Evolutionary conservation across 768 basidiomycete genomes (phyloP).

Genomic region (Termitomyces sp.): DNA sequence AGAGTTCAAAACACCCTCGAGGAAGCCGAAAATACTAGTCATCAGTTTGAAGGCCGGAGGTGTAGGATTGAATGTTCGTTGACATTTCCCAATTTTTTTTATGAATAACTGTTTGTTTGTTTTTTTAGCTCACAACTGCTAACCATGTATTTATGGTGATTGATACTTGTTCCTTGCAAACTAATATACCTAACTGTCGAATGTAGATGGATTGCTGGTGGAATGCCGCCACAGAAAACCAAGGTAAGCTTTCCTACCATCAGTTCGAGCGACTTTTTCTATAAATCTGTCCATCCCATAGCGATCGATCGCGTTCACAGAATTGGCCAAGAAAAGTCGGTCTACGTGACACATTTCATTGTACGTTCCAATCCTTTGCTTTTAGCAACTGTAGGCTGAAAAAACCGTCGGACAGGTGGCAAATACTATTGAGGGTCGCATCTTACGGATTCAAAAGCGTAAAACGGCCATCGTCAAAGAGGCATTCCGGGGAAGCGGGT

Average conservation of each 20-base stretch:
- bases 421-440: slow-evolving; percentile 75
- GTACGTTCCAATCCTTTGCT: slow-evolving; percentile 32
- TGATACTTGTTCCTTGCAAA: background rate
- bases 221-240: slow-evolving; percentile 80
- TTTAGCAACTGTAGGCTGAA: background rate
- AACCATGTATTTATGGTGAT: slow-evolving; percentile 84
- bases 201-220: slow-evolving; percentile 89
- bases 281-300: slow-evolving; percentile 14
- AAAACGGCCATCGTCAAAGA: slow-evolving; percentile 86
- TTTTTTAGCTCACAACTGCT: slow-evolving; percentile 59
- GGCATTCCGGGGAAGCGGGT: slow-evolving; percentile 59
- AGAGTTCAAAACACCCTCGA: slow-evolving; percentile 66
- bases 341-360: slow-evolving; percentile 83
- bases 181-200: slow-evolving; percentile 2
- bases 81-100: background rate
- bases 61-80: slow-evolving; percentile 76
- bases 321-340: slow-evolving; percentile 77
- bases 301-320: slow-evolving; percentile 85
- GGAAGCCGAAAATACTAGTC: slow-evolving; percentile 70
- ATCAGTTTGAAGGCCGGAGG: slow-evolving; percentile 89
- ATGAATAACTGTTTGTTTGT: background rate
- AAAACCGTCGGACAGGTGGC: slow-evolving; percentile 41
- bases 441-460: slow-evolving; percentile 76
- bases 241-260: slow-evolving; percentile 41
- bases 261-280: background rate